phyloP scores from a whole-genome alignment of 23 red algal genomes.

The Pyropia haitanensis region DNA sequence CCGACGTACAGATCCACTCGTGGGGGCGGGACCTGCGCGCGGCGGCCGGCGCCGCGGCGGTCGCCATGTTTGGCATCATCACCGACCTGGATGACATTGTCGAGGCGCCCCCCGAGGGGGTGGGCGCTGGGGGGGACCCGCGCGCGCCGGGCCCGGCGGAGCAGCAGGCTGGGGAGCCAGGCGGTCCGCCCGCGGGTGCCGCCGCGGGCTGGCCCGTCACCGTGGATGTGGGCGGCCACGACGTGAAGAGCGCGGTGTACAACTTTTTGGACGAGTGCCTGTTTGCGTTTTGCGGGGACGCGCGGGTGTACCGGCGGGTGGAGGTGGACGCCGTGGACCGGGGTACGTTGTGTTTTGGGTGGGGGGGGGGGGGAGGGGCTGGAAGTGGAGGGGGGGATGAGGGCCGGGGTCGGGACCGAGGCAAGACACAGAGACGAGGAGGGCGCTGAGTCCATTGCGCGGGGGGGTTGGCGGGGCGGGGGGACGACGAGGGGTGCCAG shows the following conservation, averaged over 20 bases:
- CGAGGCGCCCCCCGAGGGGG: background rate
- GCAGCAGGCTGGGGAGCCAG: too few relatives aligned
- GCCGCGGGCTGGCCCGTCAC: background rate
- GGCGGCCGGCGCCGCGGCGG: slow-evolving; percentile 54
- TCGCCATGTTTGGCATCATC: slow-evolving; percentile 81
- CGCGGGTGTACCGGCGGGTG: slow-evolving; percentile 35
- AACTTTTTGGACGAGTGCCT: slow-evolving; percentile 83
- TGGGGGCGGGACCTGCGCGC: slow-evolving; percentile 41
- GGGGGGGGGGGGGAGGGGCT: background rate
- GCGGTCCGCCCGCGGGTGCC: too few relatives aligned
- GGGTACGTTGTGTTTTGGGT: slow-evolving; percentile 11
- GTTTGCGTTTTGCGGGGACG: slow-evolving; percentile 65
- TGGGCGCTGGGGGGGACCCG: too few relatives aligned
- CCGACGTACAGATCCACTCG: slow-evolving; percentile 88
- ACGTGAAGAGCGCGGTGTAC: slow-evolving; percentile 71
- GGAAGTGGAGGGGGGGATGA: background rate
- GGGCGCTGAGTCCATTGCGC: too few relatives aligned
- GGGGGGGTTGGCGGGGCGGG: too few relatives aligned
- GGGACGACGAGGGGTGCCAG: too few relatives aligned
- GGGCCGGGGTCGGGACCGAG: background rate
- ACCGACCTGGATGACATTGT: slow-evolving; percentile 38
- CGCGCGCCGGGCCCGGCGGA: too few relatives aligned
- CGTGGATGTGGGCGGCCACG: slow-evolving; percentile 57
- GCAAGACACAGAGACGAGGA: too few relatives aligned
- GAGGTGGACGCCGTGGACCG: slow-evolving; percentile 24